Conservation (phyloP, 495 filamentous ascomycete genomes). For the Jackrogersella multiformis region DNA sequence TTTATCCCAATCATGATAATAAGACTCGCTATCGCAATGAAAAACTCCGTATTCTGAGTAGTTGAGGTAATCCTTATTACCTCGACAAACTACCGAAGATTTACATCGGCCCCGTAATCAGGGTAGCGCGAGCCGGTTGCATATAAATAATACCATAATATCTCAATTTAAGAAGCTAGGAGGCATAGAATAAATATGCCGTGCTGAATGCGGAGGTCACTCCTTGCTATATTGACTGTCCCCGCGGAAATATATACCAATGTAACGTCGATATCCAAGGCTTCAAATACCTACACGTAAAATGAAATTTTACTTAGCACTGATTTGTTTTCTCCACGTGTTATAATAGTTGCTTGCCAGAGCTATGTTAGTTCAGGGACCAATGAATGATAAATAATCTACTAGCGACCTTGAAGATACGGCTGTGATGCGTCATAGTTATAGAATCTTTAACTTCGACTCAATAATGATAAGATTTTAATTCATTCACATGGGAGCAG, state of each 20-base stretch:
- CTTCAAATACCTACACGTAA: background rate
- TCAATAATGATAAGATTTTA: too few species aligned
- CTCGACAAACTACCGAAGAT: too few species aligned
- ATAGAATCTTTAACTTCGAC: too few species aligned
- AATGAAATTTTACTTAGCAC: background rate
- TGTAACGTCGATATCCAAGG: slow-evolving; percentile 11
- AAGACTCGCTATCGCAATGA: background rate
- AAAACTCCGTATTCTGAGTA: background rate
- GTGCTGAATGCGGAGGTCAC: slow-evolving; percentile 26
- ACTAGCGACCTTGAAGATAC: too few species aligned
- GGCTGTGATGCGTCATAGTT: too few species aligned
- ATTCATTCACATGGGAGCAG: too few species aligned
- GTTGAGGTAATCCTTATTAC: background rate
- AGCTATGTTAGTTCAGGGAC: too few species aligned
- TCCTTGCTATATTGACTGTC: slow-evolving; percentile 29
- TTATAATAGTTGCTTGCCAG: too few species aligned
- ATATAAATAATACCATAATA: slow-evolving; percentile 7
- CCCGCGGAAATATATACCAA: slow-evolving; percentile 29
- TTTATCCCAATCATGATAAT: slow-evolving; percentile 10
- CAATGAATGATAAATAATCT: too few species aligned
- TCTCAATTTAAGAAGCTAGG: background rate
- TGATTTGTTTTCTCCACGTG: background rate
- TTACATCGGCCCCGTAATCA: background rate
- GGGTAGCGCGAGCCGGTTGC: background rate
- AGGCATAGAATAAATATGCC: slow-evolving; percentile 19